Base-by-base conservation (phyloP, 768 basidiomycete species). In the Crassisporium funariophilum region DNA sequence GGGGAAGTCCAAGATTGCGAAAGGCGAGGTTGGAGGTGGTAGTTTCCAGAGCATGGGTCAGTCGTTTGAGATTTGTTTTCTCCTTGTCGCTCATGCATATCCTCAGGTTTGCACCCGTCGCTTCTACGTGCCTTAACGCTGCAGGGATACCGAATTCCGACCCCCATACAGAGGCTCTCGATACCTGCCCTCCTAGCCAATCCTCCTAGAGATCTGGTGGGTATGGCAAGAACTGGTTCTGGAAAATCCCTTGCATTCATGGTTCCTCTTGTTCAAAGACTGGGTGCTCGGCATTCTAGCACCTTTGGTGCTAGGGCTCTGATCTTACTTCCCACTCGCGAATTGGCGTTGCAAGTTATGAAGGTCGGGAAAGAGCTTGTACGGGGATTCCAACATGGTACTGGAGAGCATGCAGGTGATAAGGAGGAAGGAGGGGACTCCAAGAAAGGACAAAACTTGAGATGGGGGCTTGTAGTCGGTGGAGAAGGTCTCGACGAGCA, bases 191-290 rank as follows among this genome's bases (percentile, higher is more conserved):
- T 97, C 33, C 80, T 98, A 29, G 67, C 86, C 10, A 82, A 79
- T 33, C 93, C 95, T 31, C 92, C 94, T 7, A 76, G 89, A 42
- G 95, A 97, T 68, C 82, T 99, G 11, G 92, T 98, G 11, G 95
- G 92, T 33, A 99, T 98, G 97, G 95, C 97, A 27, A 81, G 97
- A 27, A 99, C 97, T 4, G 97, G 97, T 33, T 97, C 94, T 2
- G 97, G 97, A 49, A 98, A 98, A 71, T 95, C 95, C 8, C 80
- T 99, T 25, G 95, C 95, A 15, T 99, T 95, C 64, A 82, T 98
- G 77, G 73, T 98, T 19, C 97, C 97, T 40, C 78, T 99, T 12
- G 75, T 97, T 0, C 89, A 95, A 47, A 79, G 91, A 36, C 79
- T 99, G 6, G 83, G 87, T 5, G 90, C 91, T 7, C 73, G 83